phyloP scores from a whole-genome alignment of 306 rosid species.

The Acacia confusa region DNA sequence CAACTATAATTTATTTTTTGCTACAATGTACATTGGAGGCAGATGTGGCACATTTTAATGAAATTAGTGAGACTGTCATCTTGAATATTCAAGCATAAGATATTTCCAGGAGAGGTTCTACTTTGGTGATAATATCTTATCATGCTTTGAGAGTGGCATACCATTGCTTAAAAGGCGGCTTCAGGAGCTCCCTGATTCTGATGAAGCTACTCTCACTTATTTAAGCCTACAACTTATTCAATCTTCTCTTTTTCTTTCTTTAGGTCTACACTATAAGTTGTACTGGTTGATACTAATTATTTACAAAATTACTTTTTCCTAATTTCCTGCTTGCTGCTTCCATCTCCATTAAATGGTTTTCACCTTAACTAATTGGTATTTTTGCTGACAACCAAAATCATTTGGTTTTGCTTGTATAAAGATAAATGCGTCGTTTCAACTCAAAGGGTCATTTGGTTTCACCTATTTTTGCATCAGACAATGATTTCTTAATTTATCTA shows the following conservation, averaged over 20 bases:
- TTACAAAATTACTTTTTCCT: neutral
- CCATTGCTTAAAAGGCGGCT: slow-evolving; percentile 87
- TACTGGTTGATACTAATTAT: neutral
- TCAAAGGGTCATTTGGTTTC: slow-evolving; percentile 70
- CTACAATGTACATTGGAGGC: neutral
- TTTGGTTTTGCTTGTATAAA: slow-evolving; percentile 97
- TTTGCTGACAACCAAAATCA: slow-evolving; percentile 68
- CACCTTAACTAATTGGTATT: slow-evolving; percentile 22
- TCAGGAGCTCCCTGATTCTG: slow-evolving; percentile 90
- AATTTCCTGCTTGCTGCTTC: slow-evolving; percentile 14
- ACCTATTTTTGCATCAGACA: neutral
- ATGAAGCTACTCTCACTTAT: too few species aligned
- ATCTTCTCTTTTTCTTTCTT: slow-evolving; percentile 5
- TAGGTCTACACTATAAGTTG: neutral
- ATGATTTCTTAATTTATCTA: slow-evolving; percentile 24
- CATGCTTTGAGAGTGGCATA: slow-evolving; percentile 98
- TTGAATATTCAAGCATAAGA: too few species aligned
- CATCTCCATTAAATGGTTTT: neutral
- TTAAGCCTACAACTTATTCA: too few species aligned
- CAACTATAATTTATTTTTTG: neutral
- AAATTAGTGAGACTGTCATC: too few species aligned
- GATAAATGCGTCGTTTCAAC: slow-evolving; percentile 89
- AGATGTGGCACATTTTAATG: neutral
- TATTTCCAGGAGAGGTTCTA: slow-evolving; percentile 94
- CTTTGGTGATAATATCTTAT: slow-evolving; percentile 93